Evolutionary conservation across 768 basidiomycete genomes (phyloP).

Genomic region (Panellus pusillus): DNA sequence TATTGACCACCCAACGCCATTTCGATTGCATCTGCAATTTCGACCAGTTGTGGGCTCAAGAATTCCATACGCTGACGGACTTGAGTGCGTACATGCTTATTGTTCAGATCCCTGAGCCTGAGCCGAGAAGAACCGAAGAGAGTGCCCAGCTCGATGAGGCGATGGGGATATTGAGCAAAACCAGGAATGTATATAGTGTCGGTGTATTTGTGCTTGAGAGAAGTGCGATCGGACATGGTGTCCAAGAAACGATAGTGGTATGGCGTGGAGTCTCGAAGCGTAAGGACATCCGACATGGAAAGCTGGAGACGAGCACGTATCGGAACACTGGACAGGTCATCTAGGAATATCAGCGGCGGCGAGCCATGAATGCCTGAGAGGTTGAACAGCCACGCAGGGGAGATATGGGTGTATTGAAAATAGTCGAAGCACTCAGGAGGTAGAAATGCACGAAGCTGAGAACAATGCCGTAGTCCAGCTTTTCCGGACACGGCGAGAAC

Average conservation of each 20-base stretch:
- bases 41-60: slow-evolving; percentile 46
- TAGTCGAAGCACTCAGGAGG: slow-evolving; percentile 64
- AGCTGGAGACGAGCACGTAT: slow-evolving; percentile 43
- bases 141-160: slow-evolving; percentile 68
- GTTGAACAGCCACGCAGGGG: slow-evolving; percentile 74
- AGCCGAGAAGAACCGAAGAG: slow-evolving; percentile 78
- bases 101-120: slow-evolving; percentile 41
- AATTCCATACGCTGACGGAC: slow-evolving; percentile 62
- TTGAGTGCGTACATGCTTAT: slow-evolving; percentile 42
- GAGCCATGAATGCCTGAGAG: slow-evolving; percentile 36
- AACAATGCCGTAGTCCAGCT: slow-evolving; percentile 53
- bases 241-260: slow-evolving; percentile 71
- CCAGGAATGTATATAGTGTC: slow-evolving; percentile 43
- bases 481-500: slow-evolving; percentile 51
- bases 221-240: slow-evolving; percentile 30
- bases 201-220: slow-evolving; percentile 38
- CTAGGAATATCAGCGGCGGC: slow-evolving; percentile 48
- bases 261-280: slow-evolving; percentile 51
- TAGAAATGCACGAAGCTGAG: slow-evolving; percentile 31
- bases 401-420: slow-evolving; percentile 57
- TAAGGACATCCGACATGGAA: slow-evolving; percentile 38
- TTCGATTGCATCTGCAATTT: slow-evolving; percentile 45
- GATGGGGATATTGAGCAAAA: slow-evolving; percentile 41
- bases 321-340: slow-evolving; percentile 52
- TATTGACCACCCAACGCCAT: slow-evolving; percentile 46